Percentiles rank a stretch among this genome's conserved stretches.
These are phyloP conservation scores for Bromus sterilis DNA, from an alignment of 176 grass and related monocot genomes.

Conservation along the genomic window DNA sequence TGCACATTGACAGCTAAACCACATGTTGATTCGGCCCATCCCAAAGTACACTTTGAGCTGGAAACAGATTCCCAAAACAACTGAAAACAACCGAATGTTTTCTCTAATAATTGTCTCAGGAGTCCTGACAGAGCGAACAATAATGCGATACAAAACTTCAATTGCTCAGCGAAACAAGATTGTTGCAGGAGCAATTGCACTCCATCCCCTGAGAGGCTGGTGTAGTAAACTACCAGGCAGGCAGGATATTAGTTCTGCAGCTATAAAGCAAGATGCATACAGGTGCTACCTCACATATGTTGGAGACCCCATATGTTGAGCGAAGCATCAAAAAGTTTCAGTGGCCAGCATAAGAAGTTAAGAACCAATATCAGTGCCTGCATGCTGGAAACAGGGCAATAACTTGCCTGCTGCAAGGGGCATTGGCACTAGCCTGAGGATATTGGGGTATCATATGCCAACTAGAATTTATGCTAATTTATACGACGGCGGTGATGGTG, in stretches of 20 bases:
- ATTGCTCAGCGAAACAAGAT: neutral
- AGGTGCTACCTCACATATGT: neutral
- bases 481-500: neutral
- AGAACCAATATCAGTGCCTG: neutral
- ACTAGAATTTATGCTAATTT: too few relatives aligned
- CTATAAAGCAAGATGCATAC: neutral
- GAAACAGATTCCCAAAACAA: neutral
- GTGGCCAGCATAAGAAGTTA: neutral
- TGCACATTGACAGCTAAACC: neutral
- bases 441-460: neutral
- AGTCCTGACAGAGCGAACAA: neutral
- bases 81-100: neutral
- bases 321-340: neutral
- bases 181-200: neutral
- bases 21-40: neutral
- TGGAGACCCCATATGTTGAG: neutral
- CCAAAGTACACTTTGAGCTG: neutral
- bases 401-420: neutral
- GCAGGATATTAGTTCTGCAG: neutral
- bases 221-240: neutral
- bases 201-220: neutral
- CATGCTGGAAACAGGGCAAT: slow-evolving; percentile 1
- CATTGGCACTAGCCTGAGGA: neutral
- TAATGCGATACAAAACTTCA: neutral
- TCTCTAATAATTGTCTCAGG: neutral